phyloP scores from a whole-genome alignment of 129 eudicot species.

The Smallanthus sonchifolius region DNA sequence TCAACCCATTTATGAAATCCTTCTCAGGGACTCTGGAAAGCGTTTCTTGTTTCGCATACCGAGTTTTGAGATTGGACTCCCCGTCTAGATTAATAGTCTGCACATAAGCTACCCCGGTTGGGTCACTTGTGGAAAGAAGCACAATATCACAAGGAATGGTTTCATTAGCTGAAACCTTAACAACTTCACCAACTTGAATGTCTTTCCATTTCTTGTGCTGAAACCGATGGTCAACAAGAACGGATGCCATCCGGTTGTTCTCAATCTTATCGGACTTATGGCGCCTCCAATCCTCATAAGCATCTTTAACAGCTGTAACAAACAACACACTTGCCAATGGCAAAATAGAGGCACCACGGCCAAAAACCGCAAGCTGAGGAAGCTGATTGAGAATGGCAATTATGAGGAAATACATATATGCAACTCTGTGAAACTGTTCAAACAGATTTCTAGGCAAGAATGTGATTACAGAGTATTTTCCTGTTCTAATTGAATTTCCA shows the following conservation, averaged over 20 bases:
- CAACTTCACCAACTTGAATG: conserved; percentile 78
- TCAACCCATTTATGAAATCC: conserved; percentile 61
- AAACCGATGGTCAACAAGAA: conserved; percentile 55
- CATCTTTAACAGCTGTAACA: conserved; percentile 94
- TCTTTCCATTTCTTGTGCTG: conserved; percentile 69
- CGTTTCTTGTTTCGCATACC: conserved; percentile 95
- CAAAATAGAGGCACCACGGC: conserved; percentile 75
- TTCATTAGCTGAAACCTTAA: conserved; percentile 66
- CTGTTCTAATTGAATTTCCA: conserved; percentile 80
- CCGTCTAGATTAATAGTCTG: conserved; percentile 95
- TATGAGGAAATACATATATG: conserved; percentile 79
- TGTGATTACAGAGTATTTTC: conserved; percentile 67
- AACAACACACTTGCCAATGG: conserved; percentile 77
- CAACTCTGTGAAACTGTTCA: conserved; percentile 97
- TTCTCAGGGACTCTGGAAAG: conserved; percentile 52
- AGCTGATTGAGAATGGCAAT: conserved; percentile 88
- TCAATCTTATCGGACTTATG: conserved; percentile 75
- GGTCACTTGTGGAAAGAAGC: conserved; percentile 84
- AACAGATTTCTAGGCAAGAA: conserved; percentile 90
- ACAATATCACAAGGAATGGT: conserved; percentile 96
- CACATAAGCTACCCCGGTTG: conserved; percentile 93
- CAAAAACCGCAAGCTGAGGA: conserved; percentile 95
- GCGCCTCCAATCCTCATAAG: conserved; percentile 89
- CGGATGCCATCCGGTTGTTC: conserved; percentile 62
- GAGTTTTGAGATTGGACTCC: conserved; percentile 86